Evolutionary conservation across 2,329 filamentous ascomycete genomes (phyloP).

Genomic region (Massarina eburnea): DNA sequence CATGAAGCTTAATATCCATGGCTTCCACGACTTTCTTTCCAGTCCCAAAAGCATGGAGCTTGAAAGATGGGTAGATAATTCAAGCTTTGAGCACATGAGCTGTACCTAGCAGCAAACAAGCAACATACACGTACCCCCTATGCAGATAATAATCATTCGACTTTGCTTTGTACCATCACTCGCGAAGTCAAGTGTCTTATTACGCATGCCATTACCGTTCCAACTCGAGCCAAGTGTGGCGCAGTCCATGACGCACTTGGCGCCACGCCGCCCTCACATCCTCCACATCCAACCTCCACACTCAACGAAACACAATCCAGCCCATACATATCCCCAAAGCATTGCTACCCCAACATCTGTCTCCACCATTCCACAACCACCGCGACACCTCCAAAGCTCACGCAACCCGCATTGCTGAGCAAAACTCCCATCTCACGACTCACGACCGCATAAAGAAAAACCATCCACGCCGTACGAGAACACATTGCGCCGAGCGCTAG

Average conservation of each 20-base stretch:
- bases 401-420: not conserved
- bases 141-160: too few relatives aligned
- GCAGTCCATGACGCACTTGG: conserved; percentile 28
- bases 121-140: too few relatives aligned
- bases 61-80: conserved; percentile 10
- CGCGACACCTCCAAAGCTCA: not conserved
- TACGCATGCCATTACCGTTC: too few relatives aligned
- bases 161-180: too few relatives aligned
- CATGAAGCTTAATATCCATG: conserved; percentile 16
- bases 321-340: not conserved
- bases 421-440: not conserved
- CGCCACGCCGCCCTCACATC: conserved; percentile 14
- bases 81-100: too few relatives aligned
- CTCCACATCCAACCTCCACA: conserved; percentile 4
- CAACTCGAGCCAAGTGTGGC: conserved; percentile 29
- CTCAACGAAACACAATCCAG: not conserved
- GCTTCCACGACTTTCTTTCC: conserved; percentile 27
- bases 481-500: conserved; percentile 1
- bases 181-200: too few relatives aligned
- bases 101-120: too few relatives aligned
- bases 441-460: not conserved
- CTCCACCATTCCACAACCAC: not conserved
- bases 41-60: conserved; percentile 16
- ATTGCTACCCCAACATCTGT: not conserved
- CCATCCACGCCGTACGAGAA: not conserved